These are phyloP conservation scores for Neovahlkampfia damariscottae DNA, from an alignment of 78 protist genomes.

Conservation along the genomic window DNA sequence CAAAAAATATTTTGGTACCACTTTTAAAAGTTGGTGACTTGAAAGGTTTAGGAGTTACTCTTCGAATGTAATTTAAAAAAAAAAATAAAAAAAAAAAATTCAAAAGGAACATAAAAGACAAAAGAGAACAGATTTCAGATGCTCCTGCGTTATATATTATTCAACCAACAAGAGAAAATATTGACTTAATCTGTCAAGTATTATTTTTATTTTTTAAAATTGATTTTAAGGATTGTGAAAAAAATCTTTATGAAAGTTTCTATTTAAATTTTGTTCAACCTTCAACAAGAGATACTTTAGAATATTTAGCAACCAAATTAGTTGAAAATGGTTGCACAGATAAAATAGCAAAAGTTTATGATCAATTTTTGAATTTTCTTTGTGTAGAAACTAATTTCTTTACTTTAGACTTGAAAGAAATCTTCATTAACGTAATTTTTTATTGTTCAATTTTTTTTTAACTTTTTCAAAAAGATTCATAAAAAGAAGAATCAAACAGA, in stretches of 20 bases:
- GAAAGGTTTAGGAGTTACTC: constrained; percentile 71
- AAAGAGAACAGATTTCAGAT: constrained; percentile 70
- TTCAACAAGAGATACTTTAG: background rate
- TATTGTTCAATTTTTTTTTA: no score
- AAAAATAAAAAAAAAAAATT: no score
- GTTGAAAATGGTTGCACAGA: background rate
- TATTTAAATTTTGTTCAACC: constrained; percentile 57
- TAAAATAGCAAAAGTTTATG: constrained; percentile 29
- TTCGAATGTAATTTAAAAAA: no score
- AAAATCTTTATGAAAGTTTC: constrained; percentile 52
- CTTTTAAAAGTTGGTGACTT: constrained; percentile 63
- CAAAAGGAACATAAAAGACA: background rate
- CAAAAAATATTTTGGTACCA: constrained; percentile 59
- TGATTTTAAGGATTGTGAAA: constrained; percentile 42
- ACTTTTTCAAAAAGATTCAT: no score
- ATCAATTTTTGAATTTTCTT: constrained; percentile 68
- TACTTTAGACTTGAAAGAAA: constrained; percentile 2
- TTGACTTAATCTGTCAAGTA: constrained; percentile 39
- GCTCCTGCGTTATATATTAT: constrained; percentile 86
- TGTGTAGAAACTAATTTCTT: constrained; percentile 65
- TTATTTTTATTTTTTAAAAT: no score
- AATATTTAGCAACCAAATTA: background rate
- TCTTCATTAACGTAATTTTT: constrained; percentile 42
- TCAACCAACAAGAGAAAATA: constrained; percentile 64
- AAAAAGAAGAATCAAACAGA: background rate